Evolutionary conservation across 805 yeast genomes (phyloP).

Genomic region (Metschnikowia noctiluminum): DNA sequence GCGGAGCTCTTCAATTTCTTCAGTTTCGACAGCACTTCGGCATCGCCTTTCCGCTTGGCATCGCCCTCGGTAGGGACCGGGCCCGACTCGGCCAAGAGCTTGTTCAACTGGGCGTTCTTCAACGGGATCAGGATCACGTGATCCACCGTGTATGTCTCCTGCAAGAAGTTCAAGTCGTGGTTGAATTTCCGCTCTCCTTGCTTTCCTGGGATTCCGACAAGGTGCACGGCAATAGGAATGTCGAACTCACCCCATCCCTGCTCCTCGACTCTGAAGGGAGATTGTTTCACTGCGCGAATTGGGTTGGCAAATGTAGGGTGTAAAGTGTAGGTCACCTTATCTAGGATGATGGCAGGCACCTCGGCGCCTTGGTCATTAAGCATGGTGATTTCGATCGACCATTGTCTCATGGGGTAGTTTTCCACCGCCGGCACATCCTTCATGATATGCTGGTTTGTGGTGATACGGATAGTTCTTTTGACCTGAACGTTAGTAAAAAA

Average conservation of each 20-base stretch:
- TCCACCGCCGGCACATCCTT: conserved; percentile 81
- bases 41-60: conserved; percentile 35
- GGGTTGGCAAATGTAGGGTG: conserved; percentile 96
- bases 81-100: conserved; percentile 76
- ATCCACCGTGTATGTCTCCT: conserved; percentile 73
- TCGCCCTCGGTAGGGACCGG: conserved; percentile 58
- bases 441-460: conserved; percentile 79
- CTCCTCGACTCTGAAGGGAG: conserved; percentile 85
- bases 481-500: conserved; percentile 37
- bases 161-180: conserved; percentile 85
- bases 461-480: conserved; percentile 82
- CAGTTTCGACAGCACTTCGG: conserved; percentile 32
- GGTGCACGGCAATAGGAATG: conserved; percentile 70
- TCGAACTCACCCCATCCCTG: conserved; percentile 99
- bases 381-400: conserved; percentile 77
- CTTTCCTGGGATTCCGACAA: conserved; percentile 62
- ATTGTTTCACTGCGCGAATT: conserved; percentile 69
- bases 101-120: conserved; percentile 64
- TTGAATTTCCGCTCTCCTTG: conserved; percentile 83
- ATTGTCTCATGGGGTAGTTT: conserved; percentile 91
- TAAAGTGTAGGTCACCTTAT: conserved; percentile 86
- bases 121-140: conserved; percentile 75
- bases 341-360: conserved; percentile 82
- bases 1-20: conserved; percentile 52
- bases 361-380: conserved; percentile 79